Conservation (phyloP, 2,329 filamentous ascomycete species). For the Diaporthe vaccinii region DNA sequence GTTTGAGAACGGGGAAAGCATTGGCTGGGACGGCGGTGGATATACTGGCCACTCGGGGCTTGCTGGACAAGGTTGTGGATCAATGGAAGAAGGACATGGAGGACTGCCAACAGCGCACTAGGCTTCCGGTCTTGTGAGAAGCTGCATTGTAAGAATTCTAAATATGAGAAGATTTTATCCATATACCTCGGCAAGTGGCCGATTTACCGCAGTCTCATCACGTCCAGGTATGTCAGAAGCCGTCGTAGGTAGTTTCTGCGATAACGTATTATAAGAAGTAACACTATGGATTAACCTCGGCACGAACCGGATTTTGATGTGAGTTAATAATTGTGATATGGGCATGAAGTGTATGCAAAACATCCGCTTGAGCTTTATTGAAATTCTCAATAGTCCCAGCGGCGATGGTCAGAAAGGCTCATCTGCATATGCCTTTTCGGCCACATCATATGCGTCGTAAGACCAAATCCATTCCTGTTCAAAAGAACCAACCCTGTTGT, state of each 20-base stretch:
- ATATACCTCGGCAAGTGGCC: too few relatives aligned
- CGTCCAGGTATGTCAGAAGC: too few relatives aligned
- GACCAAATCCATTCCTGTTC: neutral
- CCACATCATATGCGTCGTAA: neutral
- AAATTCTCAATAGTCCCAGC: accelerated
- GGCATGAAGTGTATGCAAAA: neutral
- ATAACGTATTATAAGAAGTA: too few relatives aligned
- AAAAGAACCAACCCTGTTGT: neutral
- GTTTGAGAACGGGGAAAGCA: slow-evolving; percentile 61
- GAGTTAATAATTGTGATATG: too few relatives aligned
- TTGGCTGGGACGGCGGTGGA: slow-evolving; percentile 63
- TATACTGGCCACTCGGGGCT: slow-evolving; percentile 56
- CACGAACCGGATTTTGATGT: too few relatives aligned
- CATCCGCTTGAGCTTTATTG: neutral
- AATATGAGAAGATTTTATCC: neutral
- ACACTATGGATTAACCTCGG: too few relatives aligned
- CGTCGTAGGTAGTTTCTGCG: too few relatives aligned
- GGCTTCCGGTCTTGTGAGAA: neutral
- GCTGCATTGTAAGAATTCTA: neutral
- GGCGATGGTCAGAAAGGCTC: neutral
- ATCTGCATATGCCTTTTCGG: neutral
- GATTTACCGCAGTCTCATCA: too few relatives aligned
- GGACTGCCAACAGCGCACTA: neutral
- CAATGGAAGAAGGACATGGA: slow-evolving; percentile 53
- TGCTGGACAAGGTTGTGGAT: slow-evolving; percentile 59